Conservation (phyloP, 768 basidiomycete genomes). For the Russula lepida region DNA sequence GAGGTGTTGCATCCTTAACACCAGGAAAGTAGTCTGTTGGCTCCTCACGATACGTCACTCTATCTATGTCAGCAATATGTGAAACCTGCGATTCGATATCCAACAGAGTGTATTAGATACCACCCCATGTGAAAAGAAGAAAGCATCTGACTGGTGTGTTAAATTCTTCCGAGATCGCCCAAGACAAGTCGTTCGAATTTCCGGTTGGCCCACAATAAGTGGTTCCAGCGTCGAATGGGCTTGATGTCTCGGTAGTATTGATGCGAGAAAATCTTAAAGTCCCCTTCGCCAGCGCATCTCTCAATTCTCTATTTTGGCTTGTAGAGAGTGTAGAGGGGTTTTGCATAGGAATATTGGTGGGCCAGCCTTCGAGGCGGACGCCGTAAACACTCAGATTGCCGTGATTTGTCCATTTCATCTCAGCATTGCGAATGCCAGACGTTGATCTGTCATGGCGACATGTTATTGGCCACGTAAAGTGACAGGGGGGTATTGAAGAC, state of each 20-base stretch:
- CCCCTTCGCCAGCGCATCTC: conserved; percentile 43
- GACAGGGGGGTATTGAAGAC: neutral
- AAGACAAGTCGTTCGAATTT: conserved; percentile 13
- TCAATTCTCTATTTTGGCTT: conserved; percentile 44
- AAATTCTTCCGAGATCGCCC: conserved; percentile 19
- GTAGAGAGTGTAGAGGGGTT: conserved; percentile 55
- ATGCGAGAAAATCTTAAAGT: conserved; percentile 35
- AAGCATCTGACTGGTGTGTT: conserved; percentile 9
- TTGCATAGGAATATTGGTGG: conserved; percentile 44
- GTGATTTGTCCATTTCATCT: conserved; percentile 72
- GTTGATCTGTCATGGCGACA: conserved; percentile 32
- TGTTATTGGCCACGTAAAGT: conserved; percentile 4
- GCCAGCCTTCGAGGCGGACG: conserved; percentile 59
- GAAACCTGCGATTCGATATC: conserved; percentile 1
- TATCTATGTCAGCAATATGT: neutral
- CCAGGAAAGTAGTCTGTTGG: conserved; percentile 5
- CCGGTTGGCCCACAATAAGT: neutral
- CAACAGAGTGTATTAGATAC: neutral
- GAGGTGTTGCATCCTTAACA: neutral
- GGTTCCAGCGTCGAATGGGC: neutral
- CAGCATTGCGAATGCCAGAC: conserved; percentile 54
- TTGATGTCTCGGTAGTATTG: neutral
- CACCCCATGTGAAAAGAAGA: neutral
- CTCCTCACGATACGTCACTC: conserved; percentile 1
- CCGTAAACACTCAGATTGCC: conserved; percentile 48